Conservation (phyloP, 1,139 yeast genomes). For the Citeromyces hawaiiensis region DNA sequence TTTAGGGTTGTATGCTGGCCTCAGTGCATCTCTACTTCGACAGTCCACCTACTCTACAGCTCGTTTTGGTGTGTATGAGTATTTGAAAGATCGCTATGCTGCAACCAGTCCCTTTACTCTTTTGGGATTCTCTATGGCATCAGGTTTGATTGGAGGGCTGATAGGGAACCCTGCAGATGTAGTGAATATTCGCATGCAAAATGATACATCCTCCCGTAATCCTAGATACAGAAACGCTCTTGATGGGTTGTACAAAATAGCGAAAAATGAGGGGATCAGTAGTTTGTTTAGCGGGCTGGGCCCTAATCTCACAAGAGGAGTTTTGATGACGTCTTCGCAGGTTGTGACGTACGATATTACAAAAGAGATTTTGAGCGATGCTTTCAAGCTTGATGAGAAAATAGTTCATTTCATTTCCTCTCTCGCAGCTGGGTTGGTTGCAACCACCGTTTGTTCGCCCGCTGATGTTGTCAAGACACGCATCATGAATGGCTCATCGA, state of each 20-base stretch:
- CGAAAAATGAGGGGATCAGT: constrained; percentile 44
- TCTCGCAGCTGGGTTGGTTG: constrained; percentile 69
- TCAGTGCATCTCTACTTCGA: constrained; percentile 69
- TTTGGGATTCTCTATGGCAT: constrained; percentile 68
- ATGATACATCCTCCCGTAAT: constrained; percentile 67
- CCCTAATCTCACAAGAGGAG: constrained; percentile 72
- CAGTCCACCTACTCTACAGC: constrained; percentile 86
- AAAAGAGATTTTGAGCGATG: constrained; percentile 42
- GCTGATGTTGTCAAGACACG: constrained; percentile 87
- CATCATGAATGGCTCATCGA: constrained; percentile 60
- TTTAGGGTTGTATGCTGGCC: constrained; percentile 61
- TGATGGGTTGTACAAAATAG: constrained; percentile 55
- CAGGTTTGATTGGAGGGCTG: constrained; percentile 76
- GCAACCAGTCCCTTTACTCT: constrained; percentile 22
- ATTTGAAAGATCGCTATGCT: constrained; percentile 42
- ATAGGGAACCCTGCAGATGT: constrained; percentile 86
- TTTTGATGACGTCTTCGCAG: constrained; percentile 84
- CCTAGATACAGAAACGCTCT: constrained; percentile 50
- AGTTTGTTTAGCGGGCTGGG: constrained; percentile 62
- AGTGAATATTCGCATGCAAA: constrained; percentile 85
- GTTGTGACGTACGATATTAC: constrained; percentile 80
- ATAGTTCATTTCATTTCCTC: constrained; percentile 71
- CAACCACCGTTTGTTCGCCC: constrained; percentile 85
- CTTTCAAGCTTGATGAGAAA: constrained; percentile 42
- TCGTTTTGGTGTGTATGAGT: constrained; percentile 75